These are phyloP conservation scores for Blastocystis sp. DNA, from an alignment of 352 stramenopile species.

Conservation along the genomic window DNA sequence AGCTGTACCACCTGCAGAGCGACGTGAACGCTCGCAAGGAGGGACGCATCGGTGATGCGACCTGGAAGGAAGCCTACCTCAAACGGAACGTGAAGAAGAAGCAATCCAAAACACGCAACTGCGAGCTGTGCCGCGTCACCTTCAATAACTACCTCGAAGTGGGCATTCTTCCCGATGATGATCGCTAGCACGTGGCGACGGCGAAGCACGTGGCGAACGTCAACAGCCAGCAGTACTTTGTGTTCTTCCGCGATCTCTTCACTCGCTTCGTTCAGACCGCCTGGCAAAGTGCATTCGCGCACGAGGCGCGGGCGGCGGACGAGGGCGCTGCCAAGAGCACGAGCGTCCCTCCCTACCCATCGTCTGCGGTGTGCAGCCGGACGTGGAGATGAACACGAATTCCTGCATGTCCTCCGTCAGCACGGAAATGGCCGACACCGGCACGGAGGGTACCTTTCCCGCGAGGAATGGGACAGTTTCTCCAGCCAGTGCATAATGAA, in stretches of 20 bases:
- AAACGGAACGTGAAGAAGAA: constrained; percentile 48
- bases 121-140: constrained; percentile 48
- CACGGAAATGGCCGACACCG: constrained; percentile 16
- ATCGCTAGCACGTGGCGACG: constrained; percentile 21
- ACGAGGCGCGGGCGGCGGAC: background rate
- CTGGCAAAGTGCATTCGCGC: background rate
- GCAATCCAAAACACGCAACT: constrained; percentile 16
- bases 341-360: background rate
- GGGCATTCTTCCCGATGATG: background rate
- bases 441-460: background rate
- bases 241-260: constrained; percentile 22
- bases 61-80: constrained; percentile 17
- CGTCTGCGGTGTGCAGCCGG: background rate
- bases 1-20: background rate
- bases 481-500: background rate
- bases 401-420: constrained; percentile 21
- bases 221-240: constrained; percentile 11
- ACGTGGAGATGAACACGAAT: background rate
- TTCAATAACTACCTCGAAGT: constrained; percentile 61
- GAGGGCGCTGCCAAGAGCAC: background rate
- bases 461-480: background rate
- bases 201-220: constrained; percentile 9
- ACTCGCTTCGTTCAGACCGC: background rate
- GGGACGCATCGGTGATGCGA: background rate
- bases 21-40: constrained; percentile 16